phyloP scores from a whole-genome alignment of 306 rosid genomes.

The Casuarina cunninghamiana region DNA sequence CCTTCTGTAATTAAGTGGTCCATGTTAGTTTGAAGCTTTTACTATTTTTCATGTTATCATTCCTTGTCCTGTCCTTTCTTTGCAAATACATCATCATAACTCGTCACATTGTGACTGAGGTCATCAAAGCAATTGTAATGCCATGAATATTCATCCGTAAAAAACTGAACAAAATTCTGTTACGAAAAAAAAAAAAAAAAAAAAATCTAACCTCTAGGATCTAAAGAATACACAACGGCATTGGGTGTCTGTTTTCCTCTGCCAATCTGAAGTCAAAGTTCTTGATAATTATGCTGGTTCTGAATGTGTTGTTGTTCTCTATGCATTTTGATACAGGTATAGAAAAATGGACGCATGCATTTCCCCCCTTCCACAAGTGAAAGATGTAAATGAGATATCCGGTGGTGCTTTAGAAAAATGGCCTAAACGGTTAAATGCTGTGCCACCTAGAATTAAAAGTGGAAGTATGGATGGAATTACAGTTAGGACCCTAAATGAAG shows the following conservation, averaged over 20 bases:
- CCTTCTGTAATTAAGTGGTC: background rate
- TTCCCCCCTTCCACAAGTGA: conserved; percentile 50
- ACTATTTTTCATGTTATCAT: background rate
- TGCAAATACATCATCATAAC: background rate
- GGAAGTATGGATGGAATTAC: conserved; percentile 21
- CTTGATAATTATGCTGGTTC: background rate
- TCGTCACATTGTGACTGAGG: background rate
- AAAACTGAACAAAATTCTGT: background rate
- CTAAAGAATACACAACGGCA: background rate
- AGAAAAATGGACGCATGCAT: conserved; percentile 56
- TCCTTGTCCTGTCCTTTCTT: background rate
- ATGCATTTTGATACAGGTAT: conserved; percentile 48
- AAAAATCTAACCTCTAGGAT: background rate
- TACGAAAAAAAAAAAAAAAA: background rate
- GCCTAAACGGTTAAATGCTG: conserved; percentile 41
- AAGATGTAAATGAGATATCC: conserved; percentile 30
- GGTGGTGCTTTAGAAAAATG: conserved; percentile 49
- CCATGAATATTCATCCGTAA: background rate
- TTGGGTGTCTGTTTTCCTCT: background rate
- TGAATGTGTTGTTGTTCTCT: background rate
- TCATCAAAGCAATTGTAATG: background rate
- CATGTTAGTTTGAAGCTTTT: background rate
- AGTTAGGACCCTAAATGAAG: conserved; percentile 28
- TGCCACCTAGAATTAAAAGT: conserved; percentile 45
- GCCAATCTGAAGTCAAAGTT: background rate